Conservation (phyloP, 345 rosid species). For the Carallia brachiata region DNA sequence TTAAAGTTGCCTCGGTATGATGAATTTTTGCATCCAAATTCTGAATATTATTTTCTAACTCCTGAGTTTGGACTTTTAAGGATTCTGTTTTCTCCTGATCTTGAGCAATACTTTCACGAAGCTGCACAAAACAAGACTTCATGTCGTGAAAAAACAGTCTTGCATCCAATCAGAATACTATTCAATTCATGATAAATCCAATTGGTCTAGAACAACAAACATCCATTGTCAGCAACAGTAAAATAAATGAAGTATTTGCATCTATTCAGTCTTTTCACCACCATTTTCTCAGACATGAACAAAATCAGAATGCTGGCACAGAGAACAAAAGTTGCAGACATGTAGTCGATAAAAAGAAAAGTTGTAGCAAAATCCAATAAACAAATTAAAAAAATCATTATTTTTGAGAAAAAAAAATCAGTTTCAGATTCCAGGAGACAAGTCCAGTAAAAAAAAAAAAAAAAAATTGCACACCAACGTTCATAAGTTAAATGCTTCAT, state of each 20-base stretch:
- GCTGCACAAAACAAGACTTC: constrained; percentile 41
- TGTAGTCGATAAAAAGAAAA: background rate
- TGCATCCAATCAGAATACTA: too few species aligned
- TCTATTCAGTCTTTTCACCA: background rate
- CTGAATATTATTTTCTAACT: constrained; percentile 61
- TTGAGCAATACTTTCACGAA: constrained; percentile 84
- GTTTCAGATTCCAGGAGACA: background rate
- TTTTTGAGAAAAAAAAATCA: background rate
- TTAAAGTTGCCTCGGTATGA: constrained; percentile 56
- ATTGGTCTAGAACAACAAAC: too few species aligned
- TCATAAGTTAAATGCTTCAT: background rate
- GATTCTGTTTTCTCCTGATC: constrained; percentile 84
- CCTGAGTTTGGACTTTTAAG: constrained; percentile 67
- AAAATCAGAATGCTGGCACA: too few species aligned
- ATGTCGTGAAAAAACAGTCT: background rate
- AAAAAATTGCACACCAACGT: background rate
- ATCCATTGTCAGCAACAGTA: too few species aligned
- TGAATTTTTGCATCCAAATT: constrained; percentile 69
- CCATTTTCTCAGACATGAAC: too few species aligned
- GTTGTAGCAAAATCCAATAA: background rate
- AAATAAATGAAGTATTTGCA: too few species aligned
- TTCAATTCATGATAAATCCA: too few species aligned
- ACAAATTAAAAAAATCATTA: background rate
- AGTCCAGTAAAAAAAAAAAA: constrained; percentile 1
- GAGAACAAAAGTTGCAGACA: background rate